Evolutionary conservation across 2,329 filamentous ascomycete species (phyloP), one percentile per base, ranked within the genome.

Genomic region (Penicillium brevicompactum): DNA sequence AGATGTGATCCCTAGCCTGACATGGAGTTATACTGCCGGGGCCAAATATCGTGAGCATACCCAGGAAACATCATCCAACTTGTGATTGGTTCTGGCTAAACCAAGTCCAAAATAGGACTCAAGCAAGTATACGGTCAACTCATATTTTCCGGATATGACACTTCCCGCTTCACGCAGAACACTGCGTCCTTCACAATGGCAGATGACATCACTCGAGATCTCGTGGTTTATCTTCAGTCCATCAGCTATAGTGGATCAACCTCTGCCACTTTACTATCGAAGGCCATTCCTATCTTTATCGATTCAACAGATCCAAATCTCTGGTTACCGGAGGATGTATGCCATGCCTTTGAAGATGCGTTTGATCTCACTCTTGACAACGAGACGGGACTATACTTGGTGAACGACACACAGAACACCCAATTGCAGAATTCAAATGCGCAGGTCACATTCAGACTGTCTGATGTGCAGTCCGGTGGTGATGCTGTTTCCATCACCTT

Each of bases 1-100:
- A 53, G 82, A 82, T 8, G 76, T 74, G 54, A 88, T 91, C 46
- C 86, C 88, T 1, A 91, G 88, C 68, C 80, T 90, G 58, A 89
- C 87, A 41, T 91, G 89, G 68, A 88, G 87, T 49, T 92, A 87
- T 69, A 91, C 89, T 3, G 88, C 88, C 40, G 89, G 89, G 14
- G 87, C 87, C n/a, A 82, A 82, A 58, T 91, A 91, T 66, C 81
- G 86, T 87, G 75, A 70, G 82, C 72, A 22, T 22, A 34, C 10
- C 54, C 34, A 13, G 13, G n/a, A 16, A 37, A 5, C 5, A 4
- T 27, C 24, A 27, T 27, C 1, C 8, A 8, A 27, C 8, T 6
- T 6, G 8, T 27, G 24, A 27, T 27, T 27, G 8, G 8, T 3
- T 27, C 8, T 27, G 4, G 24, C 24, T 27, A 8, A 27, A 27